phyloP scores from a whole-genome alignment of 345 rosid species.

The Pistacia atlantica region DNA sequence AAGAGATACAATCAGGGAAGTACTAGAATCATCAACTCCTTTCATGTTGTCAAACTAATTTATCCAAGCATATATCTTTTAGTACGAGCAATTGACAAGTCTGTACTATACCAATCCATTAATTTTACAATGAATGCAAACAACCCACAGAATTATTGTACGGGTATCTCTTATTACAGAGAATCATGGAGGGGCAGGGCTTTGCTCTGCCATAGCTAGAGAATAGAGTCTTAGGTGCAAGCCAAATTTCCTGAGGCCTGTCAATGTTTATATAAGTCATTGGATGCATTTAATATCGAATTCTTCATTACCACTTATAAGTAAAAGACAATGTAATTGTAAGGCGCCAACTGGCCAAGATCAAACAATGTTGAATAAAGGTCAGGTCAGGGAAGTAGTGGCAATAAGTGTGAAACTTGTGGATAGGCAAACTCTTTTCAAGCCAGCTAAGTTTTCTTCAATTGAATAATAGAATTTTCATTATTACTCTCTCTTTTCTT shows the following conservation, averaged over 20 bases:
- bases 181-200: not conserved
- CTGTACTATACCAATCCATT: not conserved
- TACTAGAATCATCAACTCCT: not conserved
- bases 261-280: not conserved
- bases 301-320: not conserved
- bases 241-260: slow-evolving; percentile 15
- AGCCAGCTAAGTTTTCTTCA: slow-evolving; percentile 10
- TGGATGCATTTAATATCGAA: not conserved
- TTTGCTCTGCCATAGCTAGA: not conserved
- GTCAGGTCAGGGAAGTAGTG: not conserved
- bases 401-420: not conserved
- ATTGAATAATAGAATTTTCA: not conserved
- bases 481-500: not conserved
- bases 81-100: not conserved
- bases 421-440: slow-evolving; percentile 1
- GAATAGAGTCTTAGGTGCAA: not conserved
- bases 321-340: not conserved
- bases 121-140: not conserved
- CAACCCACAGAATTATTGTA: not conserved
- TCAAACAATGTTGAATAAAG: not conserved
- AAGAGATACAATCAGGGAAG: not conserved
- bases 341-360: not conserved
- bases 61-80: not conserved
- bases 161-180: not conserved
- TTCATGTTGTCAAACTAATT: not conserved